A percentile compares a stretch with the other conserved stretches of the same genome.
phyloP scores from a whole-genome alignment of 2,329 filamentous ascomycete species.

The Curvularia verruculosa region DNA sequence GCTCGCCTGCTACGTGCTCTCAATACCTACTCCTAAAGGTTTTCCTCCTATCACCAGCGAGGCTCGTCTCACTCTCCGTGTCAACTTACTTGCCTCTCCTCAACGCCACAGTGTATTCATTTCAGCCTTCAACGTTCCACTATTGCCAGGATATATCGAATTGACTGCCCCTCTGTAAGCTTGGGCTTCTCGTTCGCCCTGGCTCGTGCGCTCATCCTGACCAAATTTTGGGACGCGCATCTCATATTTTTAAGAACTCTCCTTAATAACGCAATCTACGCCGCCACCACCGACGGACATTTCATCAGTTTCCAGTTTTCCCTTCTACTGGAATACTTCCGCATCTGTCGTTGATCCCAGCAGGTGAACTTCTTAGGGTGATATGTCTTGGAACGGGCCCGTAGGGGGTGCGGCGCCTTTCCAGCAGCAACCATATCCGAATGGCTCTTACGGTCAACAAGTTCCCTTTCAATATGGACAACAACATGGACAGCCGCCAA shows the following conservation, averaged over 20 bases:
- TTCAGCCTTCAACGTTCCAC: slow-evolving; percentile 1
- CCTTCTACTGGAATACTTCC: not conserved
- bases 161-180: slow-evolving; percentile 14
- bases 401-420: slow-evolving; percentile 43
- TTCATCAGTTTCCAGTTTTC: slow-evolving; percentile 8
- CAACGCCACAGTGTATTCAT: slow-evolving; percentile 8
- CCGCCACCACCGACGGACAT: slow-evolving; percentile 3
- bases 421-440: slow-evolving; percentile 40
- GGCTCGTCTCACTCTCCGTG: slow-evolving; percentile 18
- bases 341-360: slow-evolving; percentile 7
- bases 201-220: slow-evolving; percentile 39
- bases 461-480: slow-evolving; percentile 41
- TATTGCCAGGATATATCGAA: slow-evolving; percentile 3
- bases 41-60: slow-evolving; percentile 33
- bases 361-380: slow-evolving; percentile 12
- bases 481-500: slow-evolving; percentile 37
- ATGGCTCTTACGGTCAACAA: slow-evolving; percentile 37
- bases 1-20: slow-evolving; percentile 19
- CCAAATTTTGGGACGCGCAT: slow-evolving; percentile 34
- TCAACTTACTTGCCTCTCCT: slow-evolving; percentile 15
- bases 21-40: slow-evolving; percentile 19
- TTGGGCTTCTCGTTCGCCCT: slow-evolving; percentile 22
- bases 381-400: slow-evolving; percentile 48
- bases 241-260: slow-evolving; percentile 23
- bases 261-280: slow-evolving; percentile 14